Percentiles rank a stretch among this genome's conserved stretches.
Conservation (phyloP, 2,329 filamentous ascomycete species). For the Neoascochyta sp. region DNA sequence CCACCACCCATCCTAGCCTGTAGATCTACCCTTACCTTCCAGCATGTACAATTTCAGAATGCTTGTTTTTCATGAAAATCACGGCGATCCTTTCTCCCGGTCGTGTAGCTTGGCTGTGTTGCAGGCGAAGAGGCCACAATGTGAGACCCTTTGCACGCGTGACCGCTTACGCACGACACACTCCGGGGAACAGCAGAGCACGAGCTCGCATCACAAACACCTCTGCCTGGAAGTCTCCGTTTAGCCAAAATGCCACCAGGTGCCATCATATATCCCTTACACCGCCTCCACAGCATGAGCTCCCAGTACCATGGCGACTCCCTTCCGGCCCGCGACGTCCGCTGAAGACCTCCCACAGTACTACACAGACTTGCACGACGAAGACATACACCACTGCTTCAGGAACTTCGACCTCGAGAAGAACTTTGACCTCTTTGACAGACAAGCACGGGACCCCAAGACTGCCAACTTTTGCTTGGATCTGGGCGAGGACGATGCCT, state of each 20-base stretch:
- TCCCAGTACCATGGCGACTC: slow-evolving; percentile 26
- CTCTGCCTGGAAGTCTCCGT: not conserved
- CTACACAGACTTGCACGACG: slow-evolving; percentile 34
- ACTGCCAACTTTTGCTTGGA: slow-evolving; percentile 63
- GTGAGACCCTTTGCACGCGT: slow-evolving; percentile 29
- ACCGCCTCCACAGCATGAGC: not conserved
- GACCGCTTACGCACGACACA: slow-evolving; percentile 23
- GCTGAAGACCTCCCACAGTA: slow-evolving; percentile 33
- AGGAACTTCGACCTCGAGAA: slow-evolving; percentile 52
- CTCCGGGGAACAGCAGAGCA: slow-evolving; percentile 15
- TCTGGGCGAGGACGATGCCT: slow-evolving; percentile 56
- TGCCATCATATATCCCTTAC: slow-evolving; percentile 1
- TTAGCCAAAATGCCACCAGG: slow-evolving; percentile 1
- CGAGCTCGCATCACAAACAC: slow-evolving; percentile 29
- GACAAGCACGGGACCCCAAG: slow-evolving; percentile 38
- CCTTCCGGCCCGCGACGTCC: slow-evolving; percentile 26
- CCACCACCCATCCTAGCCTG: too few relatives aligned
- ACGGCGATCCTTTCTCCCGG: too few relatives aligned
- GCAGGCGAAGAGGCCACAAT: too few relatives aligned
- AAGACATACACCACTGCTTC: slow-evolving; percentile 42
- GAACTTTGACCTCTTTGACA: slow-evolving; percentile 47
- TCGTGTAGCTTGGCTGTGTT: too few relatives aligned
- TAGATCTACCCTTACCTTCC: too few relatives aligned
- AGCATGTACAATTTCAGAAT: too few relatives aligned
- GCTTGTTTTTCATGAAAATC: too few relatives aligned